Conservation (phyloP, 1,139 yeast genomes). For the Candida labiduridarum region DNA sequence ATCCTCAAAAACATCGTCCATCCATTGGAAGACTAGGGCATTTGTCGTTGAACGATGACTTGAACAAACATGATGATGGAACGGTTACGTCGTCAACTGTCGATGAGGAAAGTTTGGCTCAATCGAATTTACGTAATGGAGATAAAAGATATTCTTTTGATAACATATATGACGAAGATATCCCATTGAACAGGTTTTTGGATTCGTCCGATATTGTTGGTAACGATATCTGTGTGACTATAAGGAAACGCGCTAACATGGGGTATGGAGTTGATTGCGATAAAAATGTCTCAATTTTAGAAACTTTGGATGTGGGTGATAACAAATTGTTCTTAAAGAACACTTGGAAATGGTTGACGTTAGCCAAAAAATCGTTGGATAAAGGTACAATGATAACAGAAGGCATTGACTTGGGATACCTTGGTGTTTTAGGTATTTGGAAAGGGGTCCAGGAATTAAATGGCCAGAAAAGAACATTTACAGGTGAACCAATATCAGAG, state of each 20-base stretch:
- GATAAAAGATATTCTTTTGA: constrained; percentile 11
- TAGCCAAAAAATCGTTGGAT: constrained; percentile 67
- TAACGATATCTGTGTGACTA: constrained; percentile 67
- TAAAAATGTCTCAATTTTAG: constrained; percentile 63
- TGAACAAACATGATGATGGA: constrained; percentile 29
- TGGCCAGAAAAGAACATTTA: constrained; percentile 54
- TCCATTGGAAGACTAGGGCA: constrained; percentile 19
- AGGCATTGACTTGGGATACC: constrained; percentile 76
- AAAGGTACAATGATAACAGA: constrained; percentile 72
- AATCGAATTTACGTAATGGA: constrained; percentile 11
- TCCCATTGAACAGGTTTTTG: constrained; percentile 35
- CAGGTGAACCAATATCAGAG: constrained; percentile 37
- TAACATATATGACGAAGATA: constrained; percentile 23
- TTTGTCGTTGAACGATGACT: constrained; percentile 22
- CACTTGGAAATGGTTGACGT: constrained; percentile 88
- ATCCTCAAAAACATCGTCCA: constrained; percentile 10
- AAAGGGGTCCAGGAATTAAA: constrained; percentile 68
- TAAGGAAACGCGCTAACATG: constrained; percentile 66
- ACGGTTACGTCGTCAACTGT: constrained; percentile 26
- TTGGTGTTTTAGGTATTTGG: constrained; percentile 92
- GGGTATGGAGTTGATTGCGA: constrained; percentile 79
- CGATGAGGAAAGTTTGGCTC: constrained; percentile 30
- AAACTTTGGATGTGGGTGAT: constrained; percentile 53
- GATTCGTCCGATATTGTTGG: constrained; percentile 45
- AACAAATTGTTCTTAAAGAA: constrained; percentile 64